Conservation (phyloP, 169 alveolate genomes). For the Plasmodium relictum region DNA sequence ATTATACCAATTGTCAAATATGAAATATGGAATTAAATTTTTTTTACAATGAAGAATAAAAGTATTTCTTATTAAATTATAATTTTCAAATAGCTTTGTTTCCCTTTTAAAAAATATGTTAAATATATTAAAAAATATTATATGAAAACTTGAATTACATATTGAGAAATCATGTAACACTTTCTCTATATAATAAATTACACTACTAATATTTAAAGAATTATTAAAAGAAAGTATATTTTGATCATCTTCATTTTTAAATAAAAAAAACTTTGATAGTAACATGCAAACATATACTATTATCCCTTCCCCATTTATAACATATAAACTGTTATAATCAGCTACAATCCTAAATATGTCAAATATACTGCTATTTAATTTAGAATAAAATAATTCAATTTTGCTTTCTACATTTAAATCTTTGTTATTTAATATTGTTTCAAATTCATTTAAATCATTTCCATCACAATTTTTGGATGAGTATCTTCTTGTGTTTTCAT, state of each 20-base stretch:
- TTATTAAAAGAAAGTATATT: slow-evolving; percentile 59
- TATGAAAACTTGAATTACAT: slow-evolving; percentile 76
- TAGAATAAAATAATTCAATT: slow-evolving; percentile 60
- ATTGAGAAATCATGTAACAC: slow-evolving; percentile 42
- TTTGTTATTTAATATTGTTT: slow-evolving; percentile 33
- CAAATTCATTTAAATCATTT: slow-evolving; percentile 62
- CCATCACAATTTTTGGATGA: slow-evolving; percentile 11
- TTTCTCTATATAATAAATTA: slow-evolving; percentile 62
- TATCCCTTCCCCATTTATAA: slow-evolving; percentile 73
- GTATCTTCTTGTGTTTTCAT: slow-evolving; percentile 28
- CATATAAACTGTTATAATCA: slow-evolving; percentile 65
- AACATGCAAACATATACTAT: slow-evolving; percentile 63
- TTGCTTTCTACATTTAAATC: slow-evolving; percentile 55
- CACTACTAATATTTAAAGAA: slow-evolving; percentile 61
- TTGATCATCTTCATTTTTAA: slow-evolving; percentile 66
- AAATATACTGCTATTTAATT: slow-evolving; percentile 51
- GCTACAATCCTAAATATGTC: slow-evolving; percentile 71
- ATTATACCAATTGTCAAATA: slow-evolving; percentile 82
- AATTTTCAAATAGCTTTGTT: slow-evolving; percentile 38
- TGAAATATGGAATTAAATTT: slow-evolving; percentile 77
- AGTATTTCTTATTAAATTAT: slow-evolving; percentile 78
- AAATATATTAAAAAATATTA: slow-evolving; percentile 83
- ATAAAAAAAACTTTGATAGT: slow-evolving; percentile 58
- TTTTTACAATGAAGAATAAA: slow-evolving; percentile 80
- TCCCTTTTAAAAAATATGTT: slow-evolving; percentile 78